These are phyloP conservation scores for Cladosporium sp. DNA, from an alignment of 2,329 filamentous ascomycete genomes.

Conservation along the genomic window DNA sequence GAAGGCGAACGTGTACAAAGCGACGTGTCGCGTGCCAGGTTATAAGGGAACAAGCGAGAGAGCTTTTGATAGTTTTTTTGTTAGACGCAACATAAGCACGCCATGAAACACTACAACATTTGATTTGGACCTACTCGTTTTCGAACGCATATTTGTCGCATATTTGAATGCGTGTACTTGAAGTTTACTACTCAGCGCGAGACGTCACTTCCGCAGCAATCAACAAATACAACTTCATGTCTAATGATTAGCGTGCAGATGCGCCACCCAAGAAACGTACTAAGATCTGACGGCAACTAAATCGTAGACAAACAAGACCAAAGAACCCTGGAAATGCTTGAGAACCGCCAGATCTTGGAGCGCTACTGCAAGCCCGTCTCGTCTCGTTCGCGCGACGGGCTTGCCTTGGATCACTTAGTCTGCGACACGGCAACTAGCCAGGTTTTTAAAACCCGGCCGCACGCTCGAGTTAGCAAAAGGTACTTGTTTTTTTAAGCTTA, in stretches of 20 bases:
- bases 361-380: constrained; percentile 18
- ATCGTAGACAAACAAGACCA: neutral
- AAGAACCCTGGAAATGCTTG: neutral
- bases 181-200: too few species aligned
- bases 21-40: neutral
- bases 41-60: neutral
- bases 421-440: neutral
- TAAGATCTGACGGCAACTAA: constrained; percentile 5
- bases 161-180: neutral
- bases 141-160: neutral
- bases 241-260: neutral
- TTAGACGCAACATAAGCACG: neutral
- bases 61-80: neutral
- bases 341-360: constrained; percentile 7
- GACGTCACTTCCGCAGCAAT: neutral
- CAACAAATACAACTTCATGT: neutral
- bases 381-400: neutral
- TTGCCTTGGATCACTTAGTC: neutral
- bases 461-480: neutral
- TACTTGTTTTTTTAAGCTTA: constrained; percentile 12
- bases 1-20: neutral
- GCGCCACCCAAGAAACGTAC: neutral
- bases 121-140: neutral
- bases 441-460: neutral
- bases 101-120: neutral